Evolutionary conservation across 805 yeast species (phyloP), one percentile per base, ranked within the genome.

Genomic region (Saccharomycopsis schoenii): DNA sequence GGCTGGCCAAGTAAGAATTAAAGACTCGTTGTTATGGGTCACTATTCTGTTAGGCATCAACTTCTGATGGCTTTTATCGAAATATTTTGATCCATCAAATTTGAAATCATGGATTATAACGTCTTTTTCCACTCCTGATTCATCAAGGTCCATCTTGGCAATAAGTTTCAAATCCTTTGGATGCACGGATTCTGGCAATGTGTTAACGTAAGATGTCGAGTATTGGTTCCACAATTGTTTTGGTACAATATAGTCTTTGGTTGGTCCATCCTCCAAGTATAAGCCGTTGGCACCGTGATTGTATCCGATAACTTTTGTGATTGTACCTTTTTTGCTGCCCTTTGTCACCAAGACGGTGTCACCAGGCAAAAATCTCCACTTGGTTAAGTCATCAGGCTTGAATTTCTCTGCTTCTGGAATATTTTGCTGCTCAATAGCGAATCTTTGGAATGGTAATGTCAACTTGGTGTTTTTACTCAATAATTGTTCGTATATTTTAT

Each of bases 1-100:
- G 67, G 82, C 80, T 43, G 97, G 97, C 96, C 96, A 93, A 59
- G 97, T 97, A 58, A 92, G 84, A 25, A 84, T 81, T 59, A 89
- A 75, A 58, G 83, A 80, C 51, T 80, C 82, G 14, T 60, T 62
- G 67, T 86, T 85, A 66, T 88, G 84, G 65, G 80, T 81, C 29
- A 92, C 89, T 66, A 83, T 82, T 72, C 98, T 83, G 62, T 82
- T 82, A 37, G 96, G 96, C 76, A 89, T 74, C 79, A 86, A 81
- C 68, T 78, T 78, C 70, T 85, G 85, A 72, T 86, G 84, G 66
- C 86, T 82, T 55, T 81, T 82, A 69, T 91, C 96, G 71, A 81
- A 93, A 69, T 87, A 86, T 58, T 76, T 73, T 4, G 52, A 21
- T 24, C 89, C 96, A 58, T 80, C 80, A 69, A 84, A 83, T 36